phyloP scores from a whole-genome alignment of 169 alveolate genomes.

The Eimeria sp. region DNA sequence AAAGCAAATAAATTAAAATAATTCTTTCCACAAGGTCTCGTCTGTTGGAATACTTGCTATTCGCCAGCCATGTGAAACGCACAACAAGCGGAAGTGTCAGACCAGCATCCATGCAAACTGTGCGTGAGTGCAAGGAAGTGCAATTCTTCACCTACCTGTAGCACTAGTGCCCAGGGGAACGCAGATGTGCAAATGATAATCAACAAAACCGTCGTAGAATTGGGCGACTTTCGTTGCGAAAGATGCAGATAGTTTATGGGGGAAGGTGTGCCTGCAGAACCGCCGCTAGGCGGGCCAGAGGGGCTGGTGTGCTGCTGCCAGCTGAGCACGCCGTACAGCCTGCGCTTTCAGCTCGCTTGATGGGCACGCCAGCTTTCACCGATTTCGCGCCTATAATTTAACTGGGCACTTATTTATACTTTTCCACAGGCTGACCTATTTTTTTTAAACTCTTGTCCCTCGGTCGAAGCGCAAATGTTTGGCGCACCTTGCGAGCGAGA shows the following conservation, averaged over 20 bases:
- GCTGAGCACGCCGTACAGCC: constrained; percentile 76
- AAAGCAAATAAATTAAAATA: constrained; percentile 14
- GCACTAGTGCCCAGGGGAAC: constrained; percentile 78
- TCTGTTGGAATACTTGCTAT: neutral
- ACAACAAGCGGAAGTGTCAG: constrained; percentile 58
- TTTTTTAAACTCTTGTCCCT: neutral
- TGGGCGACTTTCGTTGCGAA: constrained; percentile 62
- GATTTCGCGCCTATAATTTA: neutral
- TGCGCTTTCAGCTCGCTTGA: constrained; percentile 76
- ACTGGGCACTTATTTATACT: neutral
- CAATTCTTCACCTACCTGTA: constrained; percentile 45
- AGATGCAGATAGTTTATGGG: constrained; percentile 70
- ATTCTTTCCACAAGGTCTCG: neutral
- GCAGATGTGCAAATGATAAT: constrained; percentile 72
- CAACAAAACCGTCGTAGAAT: constrained; percentile 61
- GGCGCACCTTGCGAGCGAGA: constrained; percentile 35
- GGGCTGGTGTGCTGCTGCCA: constrained; percentile 81
- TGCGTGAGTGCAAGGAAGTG: constrained; percentile 46
- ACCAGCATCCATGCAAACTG: constrained; percentile 47
- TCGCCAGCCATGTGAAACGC: constrained; percentile 27
- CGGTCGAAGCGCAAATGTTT: neutral
- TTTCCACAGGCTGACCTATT: neutral
- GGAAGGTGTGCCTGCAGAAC: constrained; percentile 79
- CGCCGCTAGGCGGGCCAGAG: constrained; percentile 81
- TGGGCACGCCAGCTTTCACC: constrained; percentile 32